Evolutionary conservation across 352 stramenopile species (phyloP), one percentile per base, ranked within the genome.

Genomic region (Phytophthora megakarya): DNA sequence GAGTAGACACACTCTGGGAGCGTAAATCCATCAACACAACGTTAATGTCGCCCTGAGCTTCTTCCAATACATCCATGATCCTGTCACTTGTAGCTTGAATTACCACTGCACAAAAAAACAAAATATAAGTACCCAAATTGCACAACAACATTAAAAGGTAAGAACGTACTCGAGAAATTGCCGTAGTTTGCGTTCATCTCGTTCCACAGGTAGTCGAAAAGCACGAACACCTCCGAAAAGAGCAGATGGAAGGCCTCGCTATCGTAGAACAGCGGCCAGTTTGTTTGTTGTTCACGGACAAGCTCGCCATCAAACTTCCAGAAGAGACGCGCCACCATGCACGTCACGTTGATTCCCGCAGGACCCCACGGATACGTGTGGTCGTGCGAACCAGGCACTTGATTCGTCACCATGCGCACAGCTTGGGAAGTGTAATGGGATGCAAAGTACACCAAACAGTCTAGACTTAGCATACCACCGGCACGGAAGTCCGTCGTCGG

Each of bases 101-200:
- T 8, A 94, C 86, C 63, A 88, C 78, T 88, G 51, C n/a, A 76
- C 15, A 58, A 44, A 30, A 12, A 67, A 13, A 50, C n/a, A 16
- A 21, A 35, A 53, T 7, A 66, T 10, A 44, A 60, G 25, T 50
- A 28, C 11, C 9, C 19, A 26, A 6, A 18, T 18, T 28, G 38
- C 4, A 47, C 42, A 7, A 43, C 8, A 32, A 26, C 13, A 42
- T 28, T 35, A 45, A 47, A 13, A n/a, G 19, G 22, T 8, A 12
- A 40, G 4, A 5, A 74, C 73, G 53, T 76, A 84, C 76, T 74
- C 15, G 86, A 92, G 52, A 95, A 95, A n/a, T 81, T 81, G 51
- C 86, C 83, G 54, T 95, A 95, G 45, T 93, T 86, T 1, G 86
- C 86, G 40, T 93, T 89, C 86, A 93, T 93, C 47, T 89, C 80